phyloP scores from a whole-genome alignment of 768 basidiomycete species.

The Cyclocybe aegerita region DNA sequence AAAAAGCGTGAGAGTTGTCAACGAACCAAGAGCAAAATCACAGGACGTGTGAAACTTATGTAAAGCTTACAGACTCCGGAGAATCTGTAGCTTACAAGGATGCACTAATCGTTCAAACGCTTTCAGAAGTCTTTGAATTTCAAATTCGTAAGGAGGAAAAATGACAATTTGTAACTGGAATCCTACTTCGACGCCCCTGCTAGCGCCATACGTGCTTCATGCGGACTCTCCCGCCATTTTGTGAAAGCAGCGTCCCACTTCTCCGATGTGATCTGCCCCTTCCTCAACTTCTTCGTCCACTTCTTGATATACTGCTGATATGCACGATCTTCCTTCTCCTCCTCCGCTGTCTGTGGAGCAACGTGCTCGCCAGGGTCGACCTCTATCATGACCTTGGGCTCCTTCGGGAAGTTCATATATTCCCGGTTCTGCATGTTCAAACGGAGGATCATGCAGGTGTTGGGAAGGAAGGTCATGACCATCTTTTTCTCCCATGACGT shows the following conservation, averaged over 20 bases:
- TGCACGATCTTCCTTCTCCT: constrained; percentile 14
- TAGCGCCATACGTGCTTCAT: neutral
- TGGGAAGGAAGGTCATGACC: constrained; percentile 10
- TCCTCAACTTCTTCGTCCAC: constrained; percentile 21
- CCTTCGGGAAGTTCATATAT: constrained; percentile 18
- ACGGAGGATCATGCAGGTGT: neutral
- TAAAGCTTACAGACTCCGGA: too few species aligned
- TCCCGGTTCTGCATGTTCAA: constrained; percentile 5
- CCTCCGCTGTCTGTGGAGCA: neutral
- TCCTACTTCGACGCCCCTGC: neutral
- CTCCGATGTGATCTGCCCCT: constrained; percentile 18
- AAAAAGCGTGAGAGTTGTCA: too few species aligned
- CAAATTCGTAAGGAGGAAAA: too few species aligned
- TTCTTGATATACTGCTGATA: constrained; percentile 25
- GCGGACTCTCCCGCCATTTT: constrained; percentile 5
- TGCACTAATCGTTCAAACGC: too few species aligned
- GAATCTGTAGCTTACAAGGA: too few species aligned
- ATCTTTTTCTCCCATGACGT: constrained; percentile 20
- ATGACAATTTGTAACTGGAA: neutral
- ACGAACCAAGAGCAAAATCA: too few species aligned
- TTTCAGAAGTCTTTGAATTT: too few species aligned
- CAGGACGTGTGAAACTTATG: too few species aligned
- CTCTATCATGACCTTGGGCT: constrained; percentile 18
- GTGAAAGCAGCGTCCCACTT: constrained; percentile 14
- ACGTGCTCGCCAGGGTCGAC: constrained; percentile 22